Conservation (phyloP, 805 yeast genomes). For the Saturnispora hagleri region DNA sequence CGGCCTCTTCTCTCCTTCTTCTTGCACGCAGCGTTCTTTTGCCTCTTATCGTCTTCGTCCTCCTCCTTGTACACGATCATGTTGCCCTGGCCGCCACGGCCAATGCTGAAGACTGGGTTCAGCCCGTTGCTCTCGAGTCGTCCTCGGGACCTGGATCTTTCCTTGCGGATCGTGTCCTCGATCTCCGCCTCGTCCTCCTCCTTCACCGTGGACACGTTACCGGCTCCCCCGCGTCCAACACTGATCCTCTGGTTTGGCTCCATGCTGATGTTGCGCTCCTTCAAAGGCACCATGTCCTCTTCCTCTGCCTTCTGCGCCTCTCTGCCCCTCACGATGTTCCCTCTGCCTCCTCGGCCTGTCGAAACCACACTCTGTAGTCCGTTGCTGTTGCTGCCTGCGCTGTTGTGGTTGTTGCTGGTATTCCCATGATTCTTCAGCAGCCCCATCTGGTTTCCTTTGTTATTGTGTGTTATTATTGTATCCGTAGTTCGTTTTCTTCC, state of each 20-base stretch:
- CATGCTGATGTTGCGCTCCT: neutral
- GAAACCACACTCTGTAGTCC: neutral
- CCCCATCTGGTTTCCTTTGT: neutral
- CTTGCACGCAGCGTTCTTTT: neutral
- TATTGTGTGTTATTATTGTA: neutral
- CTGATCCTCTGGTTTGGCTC: constrained; percentile 19
- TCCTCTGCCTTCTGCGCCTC: constrained; percentile 10
- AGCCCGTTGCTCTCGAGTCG: neutral
- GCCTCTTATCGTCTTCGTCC: neutral
- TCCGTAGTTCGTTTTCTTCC: too few species aligned
- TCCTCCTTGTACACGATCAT: constrained; percentile 1
- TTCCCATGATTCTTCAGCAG: neutral
- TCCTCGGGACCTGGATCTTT: neutral
- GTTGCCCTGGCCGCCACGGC: constrained; percentile 5
- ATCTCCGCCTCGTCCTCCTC: neutral
- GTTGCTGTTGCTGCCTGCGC: neutral
- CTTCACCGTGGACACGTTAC: constrained; percentile 22
- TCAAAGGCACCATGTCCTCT: constrained; percentile 1
- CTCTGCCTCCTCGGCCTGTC: constrained; percentile 5
- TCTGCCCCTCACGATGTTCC: constrained; percentile 12
- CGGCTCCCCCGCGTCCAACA: constrained; percentile 31
- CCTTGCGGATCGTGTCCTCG: neutral
- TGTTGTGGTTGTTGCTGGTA: neutral
- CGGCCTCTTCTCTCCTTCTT: constrained; percentile 23
- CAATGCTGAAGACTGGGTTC: neutral